phyloP scores from a whole-genome alignment of 176 grass and related monocot genomes.

The Areca catechu region DNA sequence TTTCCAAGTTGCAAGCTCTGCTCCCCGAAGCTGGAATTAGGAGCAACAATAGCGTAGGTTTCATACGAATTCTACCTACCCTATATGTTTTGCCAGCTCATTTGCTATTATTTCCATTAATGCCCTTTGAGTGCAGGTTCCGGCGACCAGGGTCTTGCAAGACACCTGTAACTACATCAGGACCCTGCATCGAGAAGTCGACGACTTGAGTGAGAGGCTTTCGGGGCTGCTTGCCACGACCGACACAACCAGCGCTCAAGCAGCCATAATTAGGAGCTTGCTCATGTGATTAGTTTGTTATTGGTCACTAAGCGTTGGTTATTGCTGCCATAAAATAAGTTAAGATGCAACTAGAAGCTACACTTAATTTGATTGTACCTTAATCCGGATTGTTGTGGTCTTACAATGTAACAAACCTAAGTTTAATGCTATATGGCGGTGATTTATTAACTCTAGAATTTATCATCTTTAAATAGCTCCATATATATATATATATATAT shows the following conservation, averaged over 20 bases:
- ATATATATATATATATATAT: too few relatives aligned
- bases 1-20: conserved; percentile 37
- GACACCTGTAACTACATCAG: conserved; percentile 43
- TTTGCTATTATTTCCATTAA: too few relatives aligned
- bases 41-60: conserved; percentile 11
- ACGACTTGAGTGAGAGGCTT: conserved; percentile 26
- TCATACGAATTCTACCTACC: too few relatives aligned
- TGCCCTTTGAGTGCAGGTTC: neutral
- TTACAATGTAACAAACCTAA: too few relatives aligned
- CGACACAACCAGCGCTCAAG: conserved; percentile 3
- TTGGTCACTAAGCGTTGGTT: too few relatives aligned
- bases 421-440: neutral
- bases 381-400: too few relatives aligned
- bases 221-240: conserved; percentile 23
- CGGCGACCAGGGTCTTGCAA: conserved; percentile 20
- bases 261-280: conserved; percentile 17
- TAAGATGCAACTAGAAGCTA: too few relatives aligned
- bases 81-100: too few relatives aligned
- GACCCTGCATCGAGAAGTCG: conserved; percentile 34
- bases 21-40: conserved; percentile 18
- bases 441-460: too few relatives aligned
- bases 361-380: too few relatives aligned
- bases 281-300: conserved; percentile 3
- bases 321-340: too few relatives aligned
- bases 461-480: too few relatives aligned